Base-by-base conservation (phyloP, 148 eudicot species). In the Camellia granthamiana region DNA sequence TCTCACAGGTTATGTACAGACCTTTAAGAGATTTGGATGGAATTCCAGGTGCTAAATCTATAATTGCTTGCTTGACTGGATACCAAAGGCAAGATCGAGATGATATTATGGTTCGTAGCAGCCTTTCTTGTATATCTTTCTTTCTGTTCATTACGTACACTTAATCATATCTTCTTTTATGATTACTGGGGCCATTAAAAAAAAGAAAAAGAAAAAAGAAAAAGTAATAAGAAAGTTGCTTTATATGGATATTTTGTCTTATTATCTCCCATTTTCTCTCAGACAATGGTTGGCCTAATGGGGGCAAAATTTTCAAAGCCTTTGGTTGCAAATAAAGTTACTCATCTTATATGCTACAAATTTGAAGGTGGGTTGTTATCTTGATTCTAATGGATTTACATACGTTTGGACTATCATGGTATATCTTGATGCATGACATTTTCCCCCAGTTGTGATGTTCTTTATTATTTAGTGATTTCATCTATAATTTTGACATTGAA, bases 321-420 rank as follows among this genome's bases (percentile, higher is more conserved):
- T 56, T 84, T 96, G 89, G 86, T 85, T 64, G 94, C 93, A 60
- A 84, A 82, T 84, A 90, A 83, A 85, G 94, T 92, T 75, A 96
- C 99, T 81, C 99, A 96, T 88, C 97, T 96, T 72, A 81, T 96
- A 81, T 96, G 99, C 90, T 93, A 92, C 87, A 96, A 96, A 73
- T 88, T 86, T 86, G 95, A 92, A 82, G 95, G 95, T 92, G 41
- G 18, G 85, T 64, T 75, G 56, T 55, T 13, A 70, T 44, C 19
- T 54, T 78, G 47, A 0, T 63, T 67, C 59, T 65, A 16, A 76
- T 78, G 76, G 59, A 4, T 54, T 52, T 69, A 6, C 55, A 5
- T 12, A 66, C 49, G 10, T 41, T 44, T 23, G 13, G 13, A 38
- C 73, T 58, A 6, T 7, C 16, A 58, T 30, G 62, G 19, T 15